A percentile compares a stretch with the other conserved stretches of the same genome.
phyloP scores from a whole-genome alignment of 176 grass and related monocot genomes.

The Cenchrus fungigraminus region DNA sequence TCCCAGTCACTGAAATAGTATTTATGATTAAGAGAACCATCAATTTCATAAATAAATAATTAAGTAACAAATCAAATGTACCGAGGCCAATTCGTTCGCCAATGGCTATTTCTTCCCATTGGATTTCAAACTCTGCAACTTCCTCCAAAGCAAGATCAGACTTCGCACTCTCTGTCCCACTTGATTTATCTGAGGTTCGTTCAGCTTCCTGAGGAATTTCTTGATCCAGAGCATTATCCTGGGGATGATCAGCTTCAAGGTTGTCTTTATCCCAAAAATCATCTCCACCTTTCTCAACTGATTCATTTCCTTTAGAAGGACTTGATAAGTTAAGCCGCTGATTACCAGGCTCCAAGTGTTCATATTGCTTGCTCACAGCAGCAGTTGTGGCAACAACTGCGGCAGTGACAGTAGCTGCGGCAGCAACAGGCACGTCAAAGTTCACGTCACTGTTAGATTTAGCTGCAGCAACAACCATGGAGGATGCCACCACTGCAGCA shows the following conservation, averaged over 20 bases:
- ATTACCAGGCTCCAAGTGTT: constrained; percentile 58
- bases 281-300: constrained; percentile 48
- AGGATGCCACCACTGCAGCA: constrained; percentile 94
- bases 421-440: constrained; percentile 82
- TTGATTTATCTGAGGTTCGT: constrained; percentile 87
- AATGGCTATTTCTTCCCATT: constrained; percentile 87
- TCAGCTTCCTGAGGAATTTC: constrained; percentile 75
- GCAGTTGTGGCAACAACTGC: constrained; percentile 89
- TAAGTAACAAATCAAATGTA: constrained; percentile 45
- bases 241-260: constrained; percentile 54
- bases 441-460: constrained; percentile 80
- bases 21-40: constrained; percentile 22
- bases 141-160: constrained; percentile 78
- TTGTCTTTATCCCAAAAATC: constrained; percentile 58
- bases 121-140: constrained; percentile 92
- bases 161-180: constrained; percentile 79
- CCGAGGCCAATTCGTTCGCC: constrained; percentile 96
- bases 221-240: constrained; percentile 61
- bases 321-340: constrained; percentile 48
- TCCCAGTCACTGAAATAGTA: constrained; percentile 2
- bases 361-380: constrained; percentile 76
- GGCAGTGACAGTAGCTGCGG: constrained; percentile 88
- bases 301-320: constrained; percentile 55
- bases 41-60: constrained; percentile 23
- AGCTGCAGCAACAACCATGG: constrained; percentile 93